A percentile compares a stretch with the other conserved stretches of the same genome.
These are phyloP conservation scores for Phlebiopsis flavidoalba DNA, from an alignment of 768 basidiomycete genomes.

Conservation along the genomic window DNA sequence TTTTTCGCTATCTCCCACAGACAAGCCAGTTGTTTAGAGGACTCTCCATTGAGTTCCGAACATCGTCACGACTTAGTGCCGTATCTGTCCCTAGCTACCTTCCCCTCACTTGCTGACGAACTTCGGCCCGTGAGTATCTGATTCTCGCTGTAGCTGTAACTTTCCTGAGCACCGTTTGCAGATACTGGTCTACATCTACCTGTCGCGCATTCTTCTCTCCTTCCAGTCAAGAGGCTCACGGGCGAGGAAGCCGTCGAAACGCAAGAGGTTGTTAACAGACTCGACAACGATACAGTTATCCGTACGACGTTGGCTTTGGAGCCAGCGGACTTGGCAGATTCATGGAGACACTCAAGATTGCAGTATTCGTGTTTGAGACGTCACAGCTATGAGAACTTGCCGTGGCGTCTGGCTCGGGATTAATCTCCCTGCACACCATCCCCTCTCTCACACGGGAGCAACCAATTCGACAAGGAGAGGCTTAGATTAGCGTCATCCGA, in stretches of 20 bases:
- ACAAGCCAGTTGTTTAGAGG: background rate
- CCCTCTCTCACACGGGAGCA: slow-evolving; percentile 68
- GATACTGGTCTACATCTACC: slow-evolving; percentile 75
- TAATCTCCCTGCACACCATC: too few species aligned
- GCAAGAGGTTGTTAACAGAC: slow-evolving; percentile 86
- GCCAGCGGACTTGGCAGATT: slow-evolving; percentile 46
- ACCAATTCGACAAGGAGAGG: slow-evolving; percentile 82
- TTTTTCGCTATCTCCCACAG: background rate
- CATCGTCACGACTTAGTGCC: slow-evolving; percentile 78
- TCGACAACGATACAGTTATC: slow-evolving; percentile 90
- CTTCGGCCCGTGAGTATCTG: slow-evolving; percentile 65
- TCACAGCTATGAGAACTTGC: slow-evolving; percentile 75
- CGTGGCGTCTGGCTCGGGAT: slow-evolving; percentile 80
- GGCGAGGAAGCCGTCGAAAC: slow-evolving; percentile 65
- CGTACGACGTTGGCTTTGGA: slow-evolving; percentile 72
- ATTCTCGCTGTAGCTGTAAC: background rate
- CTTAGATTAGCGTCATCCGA: slow-evolving; percentile 25
- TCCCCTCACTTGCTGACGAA: slow-evolving; percentile 67
- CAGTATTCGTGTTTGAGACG: slow-evolving; percentile 70
- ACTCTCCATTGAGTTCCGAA: slow-evolving; percentile 66
- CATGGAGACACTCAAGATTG: slow-evolving; percentile 49
- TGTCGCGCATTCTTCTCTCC: slow-evolving; percentile 82
- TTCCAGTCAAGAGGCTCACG: slow-evolving; percentile 68
- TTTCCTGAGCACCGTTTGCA: slow-evolving; percentile 23
- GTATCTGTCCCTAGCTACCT: slow-evolving; percentile 69